phyloP scores from a whole-genome alignment of 306 rosid species.

The Corylus avellana region DNA sequence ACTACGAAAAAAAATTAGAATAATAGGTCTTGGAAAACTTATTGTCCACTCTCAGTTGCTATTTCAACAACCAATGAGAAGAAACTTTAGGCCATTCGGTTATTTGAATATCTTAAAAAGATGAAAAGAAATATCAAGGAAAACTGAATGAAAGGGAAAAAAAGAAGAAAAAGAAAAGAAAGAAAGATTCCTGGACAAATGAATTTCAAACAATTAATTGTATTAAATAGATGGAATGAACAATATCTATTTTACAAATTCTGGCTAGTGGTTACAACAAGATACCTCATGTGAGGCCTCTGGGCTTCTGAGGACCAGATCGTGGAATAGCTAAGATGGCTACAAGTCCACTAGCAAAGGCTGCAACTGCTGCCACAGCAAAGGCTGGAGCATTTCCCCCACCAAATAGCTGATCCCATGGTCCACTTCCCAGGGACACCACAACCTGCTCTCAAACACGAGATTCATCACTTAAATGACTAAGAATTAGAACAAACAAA shows the following conservation, averaged over 20 bases:
- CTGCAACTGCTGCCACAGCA: conserved; percentile 83
- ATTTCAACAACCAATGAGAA: neutral
- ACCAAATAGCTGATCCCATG: conserved; percentile 99
- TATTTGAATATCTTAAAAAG: conserved; percentile 26
- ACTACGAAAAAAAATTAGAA: neutral
- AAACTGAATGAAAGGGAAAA: no score
- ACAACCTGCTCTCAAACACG: conserved; percentile 63
- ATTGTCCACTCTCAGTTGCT: neutral
- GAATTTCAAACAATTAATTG: conserved; percentile 27
- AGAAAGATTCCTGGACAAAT: conserved; percentile 17
- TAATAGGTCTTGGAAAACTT: conserved; percentile 1
- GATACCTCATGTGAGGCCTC: conserved; percentile 68
- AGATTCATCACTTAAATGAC: conserved; percentile 22
- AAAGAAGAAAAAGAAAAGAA: neutral
- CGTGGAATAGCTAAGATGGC: conserved; percentile 82
- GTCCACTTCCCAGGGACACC: conserved; percentile 95
- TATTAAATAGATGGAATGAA: conserved; percentile 22
- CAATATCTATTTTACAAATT: conserved; percentile 41
- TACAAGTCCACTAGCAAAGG: conserved; percentile 80
- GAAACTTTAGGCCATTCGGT: conserved; percentile 19
- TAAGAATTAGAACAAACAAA: neutral
- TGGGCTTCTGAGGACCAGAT: conserved; percentile 63
- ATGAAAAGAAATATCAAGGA: neutral
- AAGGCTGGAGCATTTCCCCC: conserved; percentile 97
- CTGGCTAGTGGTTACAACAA: conserved; percentile 36